Base-by-base conservation (phyloP, 2,329 filamentous ascomycete species). In the Fusarium sp. region DNA sequence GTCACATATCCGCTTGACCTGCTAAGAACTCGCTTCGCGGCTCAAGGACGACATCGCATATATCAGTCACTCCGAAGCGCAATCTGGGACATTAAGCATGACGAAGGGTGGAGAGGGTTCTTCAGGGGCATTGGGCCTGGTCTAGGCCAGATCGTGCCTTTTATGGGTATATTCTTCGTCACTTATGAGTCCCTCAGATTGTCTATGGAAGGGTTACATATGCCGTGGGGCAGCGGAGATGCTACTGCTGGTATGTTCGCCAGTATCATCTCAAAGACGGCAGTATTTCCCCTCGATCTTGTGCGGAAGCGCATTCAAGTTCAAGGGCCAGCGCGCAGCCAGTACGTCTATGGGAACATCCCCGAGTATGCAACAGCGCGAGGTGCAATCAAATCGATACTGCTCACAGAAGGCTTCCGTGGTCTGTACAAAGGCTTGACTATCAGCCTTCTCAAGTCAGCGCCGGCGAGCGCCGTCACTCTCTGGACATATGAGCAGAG, bases 151-250 rank as follows among this genome's bases (percentile, higher is more conserved):
- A 95, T 98, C 44, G 86, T 97, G 9, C 95, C 95, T 3, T 96
- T 94, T 74, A 99, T 99, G 95, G 95, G 95, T 13, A 82, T 97
- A 3, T 98, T 99, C 79, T 99, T 99, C 77, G 85, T 91, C 31
- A 84, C 87, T 36, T 99, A 98, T 78, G 95, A 99, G 76, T 81
- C 83, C 9, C 78, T 96, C 46, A 82, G 91, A 6, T 73, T 85
- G 7, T 84, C 83, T 1, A 75, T 94, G 41, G 79, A 80, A 7
- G 71, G 72, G 6, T 68, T 87, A 15, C 74, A 83, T 9, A 73
- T 91, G 65, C 88, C 88, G 0, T 88, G 89, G 73, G 91, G 93
- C 17, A 88, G 88, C 14, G 90, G 90, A 2, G 93, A 98, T 75
- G 95, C 94, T 0, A 84, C 88, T 1, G 91, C 94, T 1, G 95